Evolutionary conservation across 2,329 filamentous ascomycete genomes (phyloP), one percentile per base, ranked within the genome.

Genomic region (Colletotrichum filicis): DNA sequence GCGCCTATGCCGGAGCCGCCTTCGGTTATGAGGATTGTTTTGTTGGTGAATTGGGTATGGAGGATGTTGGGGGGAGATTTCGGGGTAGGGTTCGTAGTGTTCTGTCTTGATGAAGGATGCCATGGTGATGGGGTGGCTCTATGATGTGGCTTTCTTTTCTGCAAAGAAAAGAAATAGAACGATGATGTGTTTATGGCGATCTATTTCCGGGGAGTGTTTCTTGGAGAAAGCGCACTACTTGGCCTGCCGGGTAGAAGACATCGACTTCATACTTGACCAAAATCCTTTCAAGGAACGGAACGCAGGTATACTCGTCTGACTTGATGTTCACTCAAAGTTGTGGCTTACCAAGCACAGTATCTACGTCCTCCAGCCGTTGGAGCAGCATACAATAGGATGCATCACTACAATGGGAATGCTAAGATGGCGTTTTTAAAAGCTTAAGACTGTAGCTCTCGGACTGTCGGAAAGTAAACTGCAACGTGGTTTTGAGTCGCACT

Each of bases 1-100:
- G 90, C 88, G 0, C 92, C 92, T 49, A 49, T 49, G 42, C 42
- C 42, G 19, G 42, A 49, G 19, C 19, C 42, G 19, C 7, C 42
- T 7, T 7, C 42, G 19, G 16, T 49, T 7, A 49, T 49, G 19
- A 49, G 19, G 1, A 49, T 8, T 49, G 8, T 49, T n/a, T n/a
- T 11, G 19, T n/a, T 4, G 7, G 42, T 11, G 8, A 49, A 49
- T n/a, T 49, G 37, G 14, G 1, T 42, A 3, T 1, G 37, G 5
- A 42, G 5, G 37, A 19, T 14, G 5, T 7, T 16, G 1, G 37
- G 14, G 14, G 37, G 37, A 42, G 1, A 42, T 5, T 16, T 49
- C 42, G 19, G 8, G 19, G 42, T 49, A 49, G 16, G 42, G 3
- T 11, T 49, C 42, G 19, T n/a, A n/a, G 19, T 49, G 42, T n/a